Evolutionary conservation across 768 basidiomycete species (phyloP), one percentile per base, ranked within the genome.

Genomic region (Pleurotus pulmonarius): DNA sequence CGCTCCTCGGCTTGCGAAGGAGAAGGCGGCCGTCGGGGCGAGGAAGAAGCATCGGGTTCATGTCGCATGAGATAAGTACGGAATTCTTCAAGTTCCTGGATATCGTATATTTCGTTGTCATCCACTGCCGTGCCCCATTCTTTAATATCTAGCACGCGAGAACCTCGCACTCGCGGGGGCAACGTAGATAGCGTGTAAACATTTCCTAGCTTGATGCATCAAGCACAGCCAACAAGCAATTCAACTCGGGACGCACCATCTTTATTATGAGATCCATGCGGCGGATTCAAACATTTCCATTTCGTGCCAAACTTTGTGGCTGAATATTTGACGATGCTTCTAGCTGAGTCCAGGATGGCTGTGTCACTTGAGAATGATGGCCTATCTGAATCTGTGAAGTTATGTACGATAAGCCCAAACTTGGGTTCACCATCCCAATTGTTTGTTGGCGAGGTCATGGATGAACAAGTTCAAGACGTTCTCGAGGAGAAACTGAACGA

Each of bases 41-140:
- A n/a, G 22, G 20, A 18, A 16, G 51, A 53, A 53, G 51, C 18
- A 39, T 16, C 15, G 15, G 46, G 37, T 20, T 13, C 54, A 41
- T 59, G 53, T 37, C 29, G 51, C 44, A 38, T 45, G 18, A 24
- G 52, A 45, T 11, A 48, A 56, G 38, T 60, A 59, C 24, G 49
- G 16, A 24, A 38, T 46, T 53, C 56, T 48, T 57, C 55, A 37
- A 38, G 48, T 22, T 6, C 40, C 34, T 38, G 51, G 24, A 53
- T 38, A 39, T 41, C 41, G 39, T 18, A 53, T 13, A 53, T 39
- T 24, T 53, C 51, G 51, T 25, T n/a, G 16, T 20, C 39, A n/a
- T 53, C 51, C 9, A 29, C 51, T 22, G n/a, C 37, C 12, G 51
- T 40, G 39, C 51, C 51, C 51, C 51, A 53, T 22, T 53, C 39